A percentile compares a stretch with the other conserved stretches of the same genome.
Evolutionary conservation across 176 grass and related monocot genomes (phyloP).

Genomic region (Luzula sylvatica): DNA sequence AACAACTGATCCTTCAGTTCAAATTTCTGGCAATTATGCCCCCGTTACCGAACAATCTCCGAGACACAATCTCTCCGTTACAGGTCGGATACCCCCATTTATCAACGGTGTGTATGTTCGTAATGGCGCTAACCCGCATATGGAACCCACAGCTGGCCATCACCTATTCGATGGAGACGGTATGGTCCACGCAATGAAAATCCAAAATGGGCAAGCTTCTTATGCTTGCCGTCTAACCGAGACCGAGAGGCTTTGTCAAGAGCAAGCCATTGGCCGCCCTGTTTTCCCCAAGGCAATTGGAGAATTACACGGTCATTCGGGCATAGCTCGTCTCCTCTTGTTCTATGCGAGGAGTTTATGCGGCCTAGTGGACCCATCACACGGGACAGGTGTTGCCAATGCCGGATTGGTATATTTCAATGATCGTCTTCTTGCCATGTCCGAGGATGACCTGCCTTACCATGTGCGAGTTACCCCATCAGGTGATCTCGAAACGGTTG

Average conservation of each 20-base stretch:
- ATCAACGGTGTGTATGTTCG: constrained; percentile 65
- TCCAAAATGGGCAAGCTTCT: constrained; percentile 44
- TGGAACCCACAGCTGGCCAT: constrained; percentile 44
- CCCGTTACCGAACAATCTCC: constrained; percentile 50
- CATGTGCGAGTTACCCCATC: constrained; percentile 37
- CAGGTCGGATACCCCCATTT: constrained; percentile 53
- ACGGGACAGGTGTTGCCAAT: constrained; percentile 79
- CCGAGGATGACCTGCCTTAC: constrained; percentile 89
- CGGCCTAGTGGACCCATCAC: constrained; percentile 47
- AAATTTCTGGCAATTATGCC: constrained; percentile 74
- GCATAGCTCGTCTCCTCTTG: constrained; percentile 47
- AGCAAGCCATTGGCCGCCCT: constrained; percentile 17
- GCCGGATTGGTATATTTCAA: constrained; percentile 79
- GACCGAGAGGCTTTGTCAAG: constrained; percentile 46
- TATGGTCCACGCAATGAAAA: constrained; percentile 68
- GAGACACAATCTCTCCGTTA: constrained; percentile 14
- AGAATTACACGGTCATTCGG: constrained; percentile 84
- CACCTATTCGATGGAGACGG: constrained; percentile 95
- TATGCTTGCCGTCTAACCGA: constrained; percentile 82
- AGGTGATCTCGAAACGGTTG: constrained; percentile 52
- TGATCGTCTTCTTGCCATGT: constrained; percentile 83
- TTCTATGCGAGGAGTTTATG: constrained; percentile 51
- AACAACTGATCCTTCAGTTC: constrained; percentile 49
- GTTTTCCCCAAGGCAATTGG: constrained; percentile 94
- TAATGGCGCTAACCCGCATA: constrained; percentile 80